Evolutionary conservation across 225 moss, liverwort and hornwort species (phyloP), one percentile per base, ranked within the genome.

Genomic region (Polytrichum commune): DNA sequence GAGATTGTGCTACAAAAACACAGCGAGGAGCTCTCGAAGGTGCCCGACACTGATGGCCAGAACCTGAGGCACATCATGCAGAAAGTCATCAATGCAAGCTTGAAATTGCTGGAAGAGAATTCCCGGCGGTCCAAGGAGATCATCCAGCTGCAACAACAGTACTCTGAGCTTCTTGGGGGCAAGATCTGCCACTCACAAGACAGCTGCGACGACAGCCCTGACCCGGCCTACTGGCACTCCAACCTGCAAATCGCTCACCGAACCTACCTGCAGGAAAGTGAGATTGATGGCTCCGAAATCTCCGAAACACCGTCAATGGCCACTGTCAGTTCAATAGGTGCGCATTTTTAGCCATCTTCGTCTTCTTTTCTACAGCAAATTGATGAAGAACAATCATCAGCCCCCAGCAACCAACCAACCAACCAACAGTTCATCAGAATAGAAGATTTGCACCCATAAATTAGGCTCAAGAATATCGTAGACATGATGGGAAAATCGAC

Each of bases 31-130:
- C 75, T 95, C 64, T 82, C 91, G 55, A 92, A 93, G 60, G 88
- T 90, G 69, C 87, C 92, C 1, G 90, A 91, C 60, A 79, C 84
- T 29, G 95, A 91, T 66, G 91, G 90, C 63, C 81, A 85, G 54
- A 93, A 91, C 56, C 76, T 95, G 73, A 78, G 93, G 64, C 90
- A 86, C n/a, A 93, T 93, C 67, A 90, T 93, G 93, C 93, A 93
- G 72, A 93, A 95, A 78, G 95, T 95, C 69, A 95, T 95, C 63
- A 93, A 93, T 60, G 95, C 95, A 25, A 95, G 93, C 78, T 77
- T 95, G 73, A 95, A 93, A 73, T 83, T 95, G 1, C 73, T 95
- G 74, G 93, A 93, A 76, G 93, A 95, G 69, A 95, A 93, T 71
- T 88, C 93, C 4, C 81, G 91, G 54, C 88, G 93, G 23, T 95